Evolutionary conservation across 1,284 basidiomycete species (phyloP).

Genomic region (Termitomyces sp.): DNA sequence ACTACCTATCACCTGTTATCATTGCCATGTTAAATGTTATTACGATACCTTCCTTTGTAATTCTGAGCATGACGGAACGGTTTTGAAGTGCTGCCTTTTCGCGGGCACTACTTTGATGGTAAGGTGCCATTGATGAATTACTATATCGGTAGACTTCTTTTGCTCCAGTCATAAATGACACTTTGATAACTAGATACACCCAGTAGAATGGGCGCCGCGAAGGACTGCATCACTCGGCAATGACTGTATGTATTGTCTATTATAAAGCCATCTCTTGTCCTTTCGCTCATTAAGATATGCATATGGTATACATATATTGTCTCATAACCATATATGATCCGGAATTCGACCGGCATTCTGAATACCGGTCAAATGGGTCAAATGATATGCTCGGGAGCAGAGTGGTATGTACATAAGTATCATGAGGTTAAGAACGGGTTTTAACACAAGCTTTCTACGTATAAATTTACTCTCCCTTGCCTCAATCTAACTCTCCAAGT

Average conservation of each 20-base stretch:
- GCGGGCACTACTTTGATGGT: too few relatives aligned
- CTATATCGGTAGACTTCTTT: too few relatives aligned
- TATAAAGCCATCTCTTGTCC: too few relatives aligned
- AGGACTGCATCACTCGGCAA: too few relatives aligned
- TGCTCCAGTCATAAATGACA: too few relatives aligned
- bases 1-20: constrained; percentile 2
- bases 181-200: too few relatives aligned
- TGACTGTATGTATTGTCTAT: too few relatives aligned
- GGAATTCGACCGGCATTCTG: background rate
- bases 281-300: background rate
- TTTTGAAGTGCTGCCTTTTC: too few relatives aligned
- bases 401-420: background rate
- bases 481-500: background rate
- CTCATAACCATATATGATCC: background rate
- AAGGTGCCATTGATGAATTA: too few relatives aligned
- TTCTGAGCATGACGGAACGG: background rate
- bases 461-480: background rate
- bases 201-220: too few relatives aligned
- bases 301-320: background rate
- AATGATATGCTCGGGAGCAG: background rate
- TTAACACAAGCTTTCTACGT: background rate
- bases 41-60: constrained; percentile 10
- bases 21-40: background rate
- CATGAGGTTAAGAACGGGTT: background rate
- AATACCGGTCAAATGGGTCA: background rate